These are phyloP conservation scores for Trichaptum fuscoviolaceum DNA, from an alignment of 768 basidiomycete genomes.

Conservation along the genomic window DNA sequence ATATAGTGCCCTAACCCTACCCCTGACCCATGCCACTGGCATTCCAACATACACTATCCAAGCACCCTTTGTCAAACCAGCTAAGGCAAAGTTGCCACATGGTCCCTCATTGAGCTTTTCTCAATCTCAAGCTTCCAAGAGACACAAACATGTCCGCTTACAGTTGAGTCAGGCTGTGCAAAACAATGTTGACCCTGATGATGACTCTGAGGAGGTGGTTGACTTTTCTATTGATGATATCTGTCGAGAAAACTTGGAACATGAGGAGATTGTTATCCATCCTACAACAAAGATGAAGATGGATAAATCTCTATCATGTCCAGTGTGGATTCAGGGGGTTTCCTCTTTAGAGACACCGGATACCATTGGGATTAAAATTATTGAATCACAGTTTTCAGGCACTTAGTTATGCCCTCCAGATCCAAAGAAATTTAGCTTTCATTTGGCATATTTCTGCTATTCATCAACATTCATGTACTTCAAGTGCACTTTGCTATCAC, in stretches of 20 bases:
- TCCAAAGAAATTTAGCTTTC: no score
- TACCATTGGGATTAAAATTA: background rate
- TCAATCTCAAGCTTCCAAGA: background rate
- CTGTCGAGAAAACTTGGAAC: background rate
- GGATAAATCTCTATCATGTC: background rate
- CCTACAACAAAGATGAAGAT: background rate
- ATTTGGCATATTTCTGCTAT: no score
- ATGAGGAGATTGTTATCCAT: background rate
- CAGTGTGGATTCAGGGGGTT: background rate
- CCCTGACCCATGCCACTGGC: background rate
- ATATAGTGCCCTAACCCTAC: background rate
- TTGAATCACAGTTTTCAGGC: background rate
- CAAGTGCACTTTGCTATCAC: background rate
- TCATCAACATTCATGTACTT: no score
- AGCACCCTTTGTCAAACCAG: background rate
- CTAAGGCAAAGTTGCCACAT: background rate
- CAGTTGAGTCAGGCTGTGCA: background rate
- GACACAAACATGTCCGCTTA: background rate
- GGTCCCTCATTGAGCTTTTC: background rate
- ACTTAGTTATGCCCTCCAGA: no score
- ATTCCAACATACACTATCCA: background rate
- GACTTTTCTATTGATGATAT: background rate
- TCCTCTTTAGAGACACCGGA: background rate
- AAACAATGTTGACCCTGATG: background rate
- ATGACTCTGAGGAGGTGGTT: background rate